phyloP scores from a whole-genome alignment of 163 green algal genomes.

The Chlorella variabilis region DNA sequence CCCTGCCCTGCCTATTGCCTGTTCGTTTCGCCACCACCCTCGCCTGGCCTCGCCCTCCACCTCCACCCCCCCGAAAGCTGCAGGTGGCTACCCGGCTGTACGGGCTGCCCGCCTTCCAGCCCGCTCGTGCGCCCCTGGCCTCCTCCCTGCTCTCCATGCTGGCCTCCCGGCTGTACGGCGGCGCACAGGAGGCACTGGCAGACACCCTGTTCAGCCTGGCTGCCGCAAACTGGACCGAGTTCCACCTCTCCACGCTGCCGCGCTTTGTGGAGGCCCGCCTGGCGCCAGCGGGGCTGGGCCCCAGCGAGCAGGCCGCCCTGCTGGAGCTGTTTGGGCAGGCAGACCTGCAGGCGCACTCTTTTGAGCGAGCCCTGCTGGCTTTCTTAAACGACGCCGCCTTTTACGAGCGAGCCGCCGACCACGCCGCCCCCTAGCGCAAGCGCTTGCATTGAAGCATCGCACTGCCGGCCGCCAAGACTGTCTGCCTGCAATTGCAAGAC shows the following conservation, averaged over 20 bases:
- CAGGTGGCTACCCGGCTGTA: conserved; percentile 37
- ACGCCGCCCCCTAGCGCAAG: neutral
- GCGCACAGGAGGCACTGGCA: conserved; percentile 18
- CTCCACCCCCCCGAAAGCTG: too few species aligned
- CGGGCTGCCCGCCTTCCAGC: conserved; percentile 13
- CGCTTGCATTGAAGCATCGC: too few species aligned
- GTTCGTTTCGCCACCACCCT: too few species aligned
- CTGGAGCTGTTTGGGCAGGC: neutral
- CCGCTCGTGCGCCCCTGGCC: neutral
- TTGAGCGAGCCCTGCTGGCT: conserved; percentile 32
- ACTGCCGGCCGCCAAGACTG: too few species aligned
- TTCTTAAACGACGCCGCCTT: conserved; percentile 40
- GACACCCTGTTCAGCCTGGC: conserved; percentile 35
- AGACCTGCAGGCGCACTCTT: conserved; percentile 31
- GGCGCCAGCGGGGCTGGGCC: neutral
- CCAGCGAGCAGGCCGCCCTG: conserved; percentile 1
- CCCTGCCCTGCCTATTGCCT: too few species aligned
- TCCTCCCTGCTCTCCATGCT: conserved; percentile 37
- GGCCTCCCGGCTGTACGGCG: conserved; percentile 22
- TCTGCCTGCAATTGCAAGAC: too few species aligned
- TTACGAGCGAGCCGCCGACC: neutral
- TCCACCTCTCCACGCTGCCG: neutral
- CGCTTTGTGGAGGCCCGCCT: conserved; percentile 3
- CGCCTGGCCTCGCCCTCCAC: too few species aligned
- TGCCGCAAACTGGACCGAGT: conserved; percentile 33